Evolutionary conservation across 306 rosid species (phyloP), one percentile per base, ranked within the genome.

Genomic region (Inga leiocalycina): DNA sequence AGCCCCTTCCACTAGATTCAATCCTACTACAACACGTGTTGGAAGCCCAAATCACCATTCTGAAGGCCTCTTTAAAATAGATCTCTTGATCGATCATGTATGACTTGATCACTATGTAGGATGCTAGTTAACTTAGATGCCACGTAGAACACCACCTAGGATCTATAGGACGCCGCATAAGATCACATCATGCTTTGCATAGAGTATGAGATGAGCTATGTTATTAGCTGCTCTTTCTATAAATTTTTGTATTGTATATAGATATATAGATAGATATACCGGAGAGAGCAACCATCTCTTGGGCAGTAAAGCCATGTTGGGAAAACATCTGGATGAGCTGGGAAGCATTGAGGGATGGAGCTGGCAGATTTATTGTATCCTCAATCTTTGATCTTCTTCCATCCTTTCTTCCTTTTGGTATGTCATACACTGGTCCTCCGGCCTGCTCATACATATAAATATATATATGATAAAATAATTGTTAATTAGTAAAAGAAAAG

Each of bases 231-330:
- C 3, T 52, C 22, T 7, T 56, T 56, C 8, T 0, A 59, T 9
- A 9, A 2, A 22, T 22, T 22, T 0, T 3, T 10, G 11, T n/a
- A n/a, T 22, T 59, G 13, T 54, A 24, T 30, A 32, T 27, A 32
- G 5, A 30, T 24, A 11, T 24, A 32, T 32, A 32, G 2, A 14
- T 12, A 30, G 32, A 30, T 32, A 78, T 88, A 94, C 98, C 98
- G 2, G 98, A 95, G 39, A 95, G 89, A 69, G 98, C 97, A 51
- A 95, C 98, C 95, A 90, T 84, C 71, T 95, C 92, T 54, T 77
- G 91, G 54, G 85, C 82, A 43, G 84, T 88, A 70, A 93, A 89
- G 4, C 98, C 98, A 80, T 82, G 98, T 65, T 85, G 87, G 3
- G 88, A 89, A 59, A 95, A 95, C 82, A 86, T 43, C 4, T 4